Conservation (phyloP, 2,329 filamentous ascomycete genomes). For the Calonectria pauciramosa region DNA sequence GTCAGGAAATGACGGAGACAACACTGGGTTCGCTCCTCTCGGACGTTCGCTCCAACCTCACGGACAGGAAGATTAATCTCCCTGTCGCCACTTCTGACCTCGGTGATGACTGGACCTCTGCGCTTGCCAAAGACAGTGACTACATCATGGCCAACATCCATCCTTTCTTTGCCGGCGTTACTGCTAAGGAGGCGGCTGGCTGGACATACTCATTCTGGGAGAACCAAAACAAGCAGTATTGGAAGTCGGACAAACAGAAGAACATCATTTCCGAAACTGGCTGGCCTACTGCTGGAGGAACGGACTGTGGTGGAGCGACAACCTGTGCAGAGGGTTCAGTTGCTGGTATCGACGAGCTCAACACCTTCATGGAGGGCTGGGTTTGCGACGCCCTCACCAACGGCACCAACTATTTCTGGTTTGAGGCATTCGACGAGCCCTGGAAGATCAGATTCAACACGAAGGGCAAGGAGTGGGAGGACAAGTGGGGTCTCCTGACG, state of each 20-base stretch:
- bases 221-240: constrained; percentile 74
- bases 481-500: constrained; percentile 95
- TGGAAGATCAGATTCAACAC: constrained; percentile 88
- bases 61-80: constrained; percentile 74
- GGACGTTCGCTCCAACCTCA: constrained; percentile 80
- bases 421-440: constrained; percentile 95
- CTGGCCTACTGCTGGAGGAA: constrained; percentile 89
- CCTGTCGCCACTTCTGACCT: constrained; percentile 91
- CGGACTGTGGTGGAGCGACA: constrained; percentile 72
- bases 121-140: constrained; percentile 80
- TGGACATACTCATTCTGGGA: constrained; percentile 93
- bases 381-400: constrained; percentile 85
- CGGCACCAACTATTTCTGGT: constrained; percentile 96
- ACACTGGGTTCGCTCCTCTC: constrained; percentile 75
- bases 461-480: constrained; percentile 83
- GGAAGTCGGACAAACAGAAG: constrained; percentile 71
- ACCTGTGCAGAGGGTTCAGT: constrained; percentile 78
- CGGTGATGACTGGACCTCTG: constrained; percentile 85
- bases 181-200: constrained; percentile 74
- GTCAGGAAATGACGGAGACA: constrained; percentile 78
- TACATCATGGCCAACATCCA: constrained; percentile 97
- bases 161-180: constrained; percentile 90
- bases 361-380: constrained; percentile 88
- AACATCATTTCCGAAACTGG: constrained; percentile 93
- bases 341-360: constrained; percentile 84